Evolutionary conservation across 192 early-diverging fungal genomes (phyloP).

Genomic region (Irineochytrium annulatum): DNA sequence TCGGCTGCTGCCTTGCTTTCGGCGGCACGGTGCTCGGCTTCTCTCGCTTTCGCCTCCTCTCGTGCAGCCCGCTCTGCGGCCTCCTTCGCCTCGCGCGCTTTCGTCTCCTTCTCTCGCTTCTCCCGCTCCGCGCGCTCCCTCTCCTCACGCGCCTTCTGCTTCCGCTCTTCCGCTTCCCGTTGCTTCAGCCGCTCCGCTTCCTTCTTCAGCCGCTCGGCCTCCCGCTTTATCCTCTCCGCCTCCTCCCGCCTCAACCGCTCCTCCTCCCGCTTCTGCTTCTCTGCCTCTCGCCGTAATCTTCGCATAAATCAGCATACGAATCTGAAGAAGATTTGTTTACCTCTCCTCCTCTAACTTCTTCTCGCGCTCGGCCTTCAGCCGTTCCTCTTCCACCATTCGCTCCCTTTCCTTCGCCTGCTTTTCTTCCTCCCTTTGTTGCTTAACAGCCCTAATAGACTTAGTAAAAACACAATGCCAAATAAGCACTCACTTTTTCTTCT

Average conservation of each 20-base stretch:
- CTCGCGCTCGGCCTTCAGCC: conserved; percentile 31
- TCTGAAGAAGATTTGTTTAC: conserved; percentile 1
- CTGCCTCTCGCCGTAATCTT: background rate
- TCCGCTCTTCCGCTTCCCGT: conserved; percentile 38
- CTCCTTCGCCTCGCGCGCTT: conserved; percentile 52
- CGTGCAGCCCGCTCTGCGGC: conserved; percentile 39
- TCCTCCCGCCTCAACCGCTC: conserved; percentile 21
- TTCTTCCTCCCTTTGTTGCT: conserved; percentile 72
- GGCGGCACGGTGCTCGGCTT: conserved; percentile 32
- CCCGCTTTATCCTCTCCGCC: conserved; percentile 35
- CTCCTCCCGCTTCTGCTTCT: conserved; percentile 7
- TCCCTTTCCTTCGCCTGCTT: conserved; percentile 46
- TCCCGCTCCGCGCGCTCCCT: conserved; percentile 50
- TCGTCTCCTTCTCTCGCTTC: conserved; percentile 41
- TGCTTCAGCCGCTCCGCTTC: conserved; percentile 56
- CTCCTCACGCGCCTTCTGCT: conserved; percentile 37
- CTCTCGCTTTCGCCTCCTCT: conserved; percentile 50
- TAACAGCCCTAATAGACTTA: conserved; percentile 45
- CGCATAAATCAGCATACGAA: background rate
- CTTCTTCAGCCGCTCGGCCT: conserved; percentile 51
- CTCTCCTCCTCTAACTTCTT: conserved; percentile 35
- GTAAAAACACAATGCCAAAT: background rate
- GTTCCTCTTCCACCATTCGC: conserved; percentile 37
- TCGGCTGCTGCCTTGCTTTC: conserved; percentile 19
- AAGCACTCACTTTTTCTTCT: conserved; percentile 55